These are phyloP conservation scores for Hydnomerulius pinastri DNA, from an alignment of 768 basidiomycete genomes.

Conservation along the genomic window DNA sequence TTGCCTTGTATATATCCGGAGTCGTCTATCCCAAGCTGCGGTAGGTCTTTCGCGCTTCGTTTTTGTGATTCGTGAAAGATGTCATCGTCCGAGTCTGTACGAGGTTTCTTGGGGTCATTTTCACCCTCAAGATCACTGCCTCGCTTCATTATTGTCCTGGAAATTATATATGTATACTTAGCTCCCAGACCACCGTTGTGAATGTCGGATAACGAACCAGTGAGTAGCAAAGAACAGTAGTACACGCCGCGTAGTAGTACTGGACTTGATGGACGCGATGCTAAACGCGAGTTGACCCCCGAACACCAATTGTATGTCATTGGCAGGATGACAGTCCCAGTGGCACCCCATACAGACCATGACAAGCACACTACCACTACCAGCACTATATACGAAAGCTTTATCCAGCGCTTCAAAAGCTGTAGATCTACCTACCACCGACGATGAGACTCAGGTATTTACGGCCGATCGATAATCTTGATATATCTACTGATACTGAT, in stretches of 20 bases:
- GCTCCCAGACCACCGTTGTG: too few relatives aligned
- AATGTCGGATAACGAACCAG: background rate
- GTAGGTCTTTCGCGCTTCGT: constrained; percentile 36
- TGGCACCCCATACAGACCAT: constrained; percentile 9
- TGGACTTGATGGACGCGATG: background rate
- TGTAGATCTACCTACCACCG: constrained; percentile 39
- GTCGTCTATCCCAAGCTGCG: constrained; percentile 28
- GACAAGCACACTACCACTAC: constrained; percentile 31
- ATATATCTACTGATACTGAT: constrained; percentile 9
- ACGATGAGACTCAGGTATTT: constrained; percentile 48
- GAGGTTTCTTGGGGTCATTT: background rate
- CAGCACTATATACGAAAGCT: constrained; percentile 42
- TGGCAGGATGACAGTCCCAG: constrained; percentile 1
- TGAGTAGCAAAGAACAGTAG: background rate
- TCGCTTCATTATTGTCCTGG: constrained; percentile 4
- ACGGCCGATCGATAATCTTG: background rate
- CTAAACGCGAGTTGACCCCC: constrained; percentile 13
- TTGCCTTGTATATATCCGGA: constrained; percentile 43
- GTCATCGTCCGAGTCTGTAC: constrained; percentile 4
- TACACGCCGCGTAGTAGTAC: background rate
- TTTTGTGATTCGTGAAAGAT: constrained; percentile 28
- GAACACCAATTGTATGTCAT: too few relatives aligned
- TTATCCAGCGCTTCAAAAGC: constrained; percentile 42
- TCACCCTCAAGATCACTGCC: background rate
- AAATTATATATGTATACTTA: too few relatives aligned